Evolutionary conservation across 2,329 filamentous ascomycete genomes (phyloP), one percentile per base, ranked within the genome.

Genomic region (Trichoderma sp.): DNA sequence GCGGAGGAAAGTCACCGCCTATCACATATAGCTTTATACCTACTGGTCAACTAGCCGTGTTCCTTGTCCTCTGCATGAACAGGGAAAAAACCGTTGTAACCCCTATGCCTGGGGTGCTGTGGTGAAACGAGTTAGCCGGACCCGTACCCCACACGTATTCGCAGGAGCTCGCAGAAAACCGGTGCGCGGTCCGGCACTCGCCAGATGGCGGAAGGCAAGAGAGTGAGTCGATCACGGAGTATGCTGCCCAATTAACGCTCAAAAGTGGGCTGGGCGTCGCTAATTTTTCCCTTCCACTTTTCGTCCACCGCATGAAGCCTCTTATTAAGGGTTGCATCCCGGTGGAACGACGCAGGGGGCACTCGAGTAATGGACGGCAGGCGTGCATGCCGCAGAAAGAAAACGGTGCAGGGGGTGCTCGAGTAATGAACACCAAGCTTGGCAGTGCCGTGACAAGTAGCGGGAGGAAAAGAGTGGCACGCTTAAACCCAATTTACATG

Each of bases 371-470:
- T 66, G 63, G 58, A 66, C 52, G 16, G 26, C 34, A 46, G 26
- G 63, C n/a, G 4, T 49, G 46, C n/a, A 13, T 11, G 32, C 32
- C 8, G 18, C n/a, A 24, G 32, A 24, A 32, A 58, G 24, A 54
- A 66, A 66, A 49, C 56, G 52, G 43, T 28, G 28, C 32, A 26
- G 10, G 24, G 10, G 32, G 16, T 55, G 21, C 51, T 55, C 51
- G 61, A 66, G 63, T 66, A 66, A 66, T 66, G 63, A 66, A 66
- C 52, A 34, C 37, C n/a, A 46, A n/a, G 63, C 39, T 43, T 43
- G 39, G 39, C 39, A n/a, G 32, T 43, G 37, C 39, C 39, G 49
- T 52, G 49, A 52, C 49, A 18, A 18, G 49, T 52, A 11, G 21
- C 24, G 10, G 49, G 26, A 52, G 24, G 49, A 52, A 52, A 52